These are phyloP conservation scores for Geosmithia putterillii DNA, from an alignment of 2,329 filamentous ascomycete genomes.

Conservation along the genomic window DNA sequence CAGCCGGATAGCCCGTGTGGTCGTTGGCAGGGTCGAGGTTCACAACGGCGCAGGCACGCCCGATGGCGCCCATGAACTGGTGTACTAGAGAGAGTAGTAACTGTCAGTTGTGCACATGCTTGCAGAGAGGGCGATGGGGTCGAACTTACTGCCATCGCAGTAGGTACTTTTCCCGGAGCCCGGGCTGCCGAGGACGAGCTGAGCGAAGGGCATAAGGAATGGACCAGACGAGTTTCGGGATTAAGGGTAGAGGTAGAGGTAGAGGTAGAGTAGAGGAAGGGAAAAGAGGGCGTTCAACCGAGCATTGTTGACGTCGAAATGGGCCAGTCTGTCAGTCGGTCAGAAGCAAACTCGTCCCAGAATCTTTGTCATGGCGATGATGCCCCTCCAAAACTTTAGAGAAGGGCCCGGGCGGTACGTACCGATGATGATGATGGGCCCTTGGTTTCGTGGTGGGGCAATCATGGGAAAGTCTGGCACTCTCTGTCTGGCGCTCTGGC, in stretches of 20 bases:
- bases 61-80: conserved; percentile 93
- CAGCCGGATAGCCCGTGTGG: conserved; percentile 74
- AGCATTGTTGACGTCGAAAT: background rate
- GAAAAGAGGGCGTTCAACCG: background rate
- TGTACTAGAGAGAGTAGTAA: conserved; percentile 47
- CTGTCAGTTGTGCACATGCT: background rate
- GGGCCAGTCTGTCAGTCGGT: too few relatives aligned
- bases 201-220: conserved; percentile 46
- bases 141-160: conserved; percentile 72
- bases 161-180: conserved; percentile 96
- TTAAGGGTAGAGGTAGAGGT: conserved; percentile 9
- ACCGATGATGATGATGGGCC: background rate
- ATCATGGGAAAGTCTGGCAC: too few relatives aligned
- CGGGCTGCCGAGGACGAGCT: conserved; percentile 86
- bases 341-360: too few relatives aligned
- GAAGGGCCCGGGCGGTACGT: background rate
- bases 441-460: background rate
- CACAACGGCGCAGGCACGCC: conserved; percentile 85
- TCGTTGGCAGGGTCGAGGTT: conserved; percentile 98
- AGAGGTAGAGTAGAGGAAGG: background rate
- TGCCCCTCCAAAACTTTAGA: background rate
- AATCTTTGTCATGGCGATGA: background rate
- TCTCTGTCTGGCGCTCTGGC: too few relatives aligned
- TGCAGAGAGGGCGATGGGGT: background rate
- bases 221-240: conserved; percentile 9